Conservation (phyloP, 1,284 basidiomycete genomes). For the Heterobasidion annosum region DNA sequence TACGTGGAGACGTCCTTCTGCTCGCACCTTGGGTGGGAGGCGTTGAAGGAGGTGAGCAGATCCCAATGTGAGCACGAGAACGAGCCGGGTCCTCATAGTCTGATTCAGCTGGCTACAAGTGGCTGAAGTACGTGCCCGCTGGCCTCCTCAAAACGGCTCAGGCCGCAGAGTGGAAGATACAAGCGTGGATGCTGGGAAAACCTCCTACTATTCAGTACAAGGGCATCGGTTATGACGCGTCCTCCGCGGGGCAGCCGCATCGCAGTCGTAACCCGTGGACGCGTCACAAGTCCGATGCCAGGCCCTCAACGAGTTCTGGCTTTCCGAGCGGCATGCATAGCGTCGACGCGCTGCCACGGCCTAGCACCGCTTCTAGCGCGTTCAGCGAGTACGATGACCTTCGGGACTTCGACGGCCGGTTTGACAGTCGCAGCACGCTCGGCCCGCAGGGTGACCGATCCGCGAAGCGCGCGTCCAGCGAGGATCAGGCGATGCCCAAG, state of each 20-base stretch:
- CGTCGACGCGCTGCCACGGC: conserved; percentile 24
- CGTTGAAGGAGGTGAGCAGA: conserved; percentile 69
- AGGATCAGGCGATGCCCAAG: conserved; percentile 27
- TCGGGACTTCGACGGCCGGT: conserved; percentile 73
- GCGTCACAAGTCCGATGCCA: conserved; percentile 14
- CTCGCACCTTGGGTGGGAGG: conserved; percentile 96
- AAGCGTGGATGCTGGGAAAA: conserved; percentile 94
- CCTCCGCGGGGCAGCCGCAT: conserved; percentile 15
- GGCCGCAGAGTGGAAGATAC: conserved; percentile 94
- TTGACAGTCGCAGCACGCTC: conserved; percentile 70
- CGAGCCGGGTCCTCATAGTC: neutral
- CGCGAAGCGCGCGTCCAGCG: conserved; percentile 23
- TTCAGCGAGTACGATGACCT: conserved; percentile 84
- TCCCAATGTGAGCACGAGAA: neutral
- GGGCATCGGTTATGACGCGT: conserved; percentile 65
- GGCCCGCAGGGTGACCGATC: conserved; percentile 29
- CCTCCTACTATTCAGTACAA: conserved; percentile 75
- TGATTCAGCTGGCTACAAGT: conserved; percentile 73
- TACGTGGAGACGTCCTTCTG: conserved; percentile 81
- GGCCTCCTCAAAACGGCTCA: conserved; percentile 91
- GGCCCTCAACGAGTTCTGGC: conserved; percentile 15
- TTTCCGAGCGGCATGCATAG: neutral
- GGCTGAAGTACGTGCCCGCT: conserved; percentile 95
- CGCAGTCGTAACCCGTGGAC: conserved; percentile 9
- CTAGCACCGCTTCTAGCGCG: conserved; percentile 50